Conservation (phyloP, 495 filamentous ascomycete species). For the Penicillium daleae region DNA sequence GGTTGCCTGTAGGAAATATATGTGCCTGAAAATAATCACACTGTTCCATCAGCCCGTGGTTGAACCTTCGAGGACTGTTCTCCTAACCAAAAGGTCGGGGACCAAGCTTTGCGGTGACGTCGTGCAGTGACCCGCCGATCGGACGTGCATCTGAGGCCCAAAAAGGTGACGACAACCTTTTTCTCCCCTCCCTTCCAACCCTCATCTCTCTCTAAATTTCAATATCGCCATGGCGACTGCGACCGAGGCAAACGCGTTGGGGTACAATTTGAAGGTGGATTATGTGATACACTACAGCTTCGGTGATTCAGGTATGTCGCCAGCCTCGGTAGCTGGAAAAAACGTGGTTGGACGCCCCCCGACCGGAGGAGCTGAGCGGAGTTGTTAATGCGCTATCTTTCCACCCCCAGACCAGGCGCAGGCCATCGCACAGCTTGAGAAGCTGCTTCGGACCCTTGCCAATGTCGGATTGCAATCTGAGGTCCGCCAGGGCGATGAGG, state of each 20-base stretch:
- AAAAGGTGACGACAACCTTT: conserved; percentile 6
- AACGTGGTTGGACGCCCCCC: not conserved
- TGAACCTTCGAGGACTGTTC: not conserved
- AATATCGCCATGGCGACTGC: conserved; percentile 36
- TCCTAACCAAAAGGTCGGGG: no score
- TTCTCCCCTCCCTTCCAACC: conserved; percentile 4
- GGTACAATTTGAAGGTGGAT: conserved; percentile 76
- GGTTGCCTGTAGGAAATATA: not conserved
- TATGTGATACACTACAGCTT: conserved; percentile 89
- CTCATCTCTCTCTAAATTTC: not conserved
- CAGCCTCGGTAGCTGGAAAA: not conserved
- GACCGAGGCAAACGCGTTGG: conserved; percentile 27
- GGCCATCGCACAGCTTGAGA: conserved; percentile 72
- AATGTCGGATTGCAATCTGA: conserved; percentile 80
- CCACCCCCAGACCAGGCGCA: conserved; percentile 60
- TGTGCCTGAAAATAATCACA: not conserved
- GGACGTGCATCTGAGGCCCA: not conserved
- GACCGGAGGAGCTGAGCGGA: not conserved
- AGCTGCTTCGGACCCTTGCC: conserved; percentile 72
- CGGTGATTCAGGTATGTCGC: conserved; percentile 58
- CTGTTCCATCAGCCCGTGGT: not conserved
- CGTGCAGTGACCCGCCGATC: conserved; percentile 10
- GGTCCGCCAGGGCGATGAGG: conserved; percentile 77
- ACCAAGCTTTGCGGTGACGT: conserved; percentile 20
- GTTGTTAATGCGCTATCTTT: not conserved